phyloP scores from a whole-genome alignment of 2,329 filamentous ascomycete species.

The Clonostachys rosea region DNA sequence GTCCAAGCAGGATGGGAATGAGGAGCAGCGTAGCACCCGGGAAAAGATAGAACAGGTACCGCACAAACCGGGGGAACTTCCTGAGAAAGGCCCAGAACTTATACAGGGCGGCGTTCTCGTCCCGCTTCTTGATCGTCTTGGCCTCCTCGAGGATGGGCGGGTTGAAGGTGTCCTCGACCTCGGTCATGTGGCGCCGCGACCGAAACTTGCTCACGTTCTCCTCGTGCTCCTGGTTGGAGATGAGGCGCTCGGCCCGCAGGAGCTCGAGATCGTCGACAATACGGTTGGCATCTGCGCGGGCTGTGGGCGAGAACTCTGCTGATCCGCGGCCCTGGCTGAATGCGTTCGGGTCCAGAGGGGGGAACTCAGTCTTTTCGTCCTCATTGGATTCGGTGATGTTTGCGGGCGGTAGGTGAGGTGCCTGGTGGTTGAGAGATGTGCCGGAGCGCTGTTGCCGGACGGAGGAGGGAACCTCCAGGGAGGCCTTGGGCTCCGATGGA shows the following conservation, averaged over 20 bases:
- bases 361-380: conserved; percentile 2
- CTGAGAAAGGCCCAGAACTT: conserved; percentile 38
- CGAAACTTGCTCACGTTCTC: conserved; percentile 11
- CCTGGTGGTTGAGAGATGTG: too few species aligned
- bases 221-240: conserved; percentile 37
- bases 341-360: not conserved
- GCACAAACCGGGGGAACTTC: conserved; percentile 44
- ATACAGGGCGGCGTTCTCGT: conserved; percentile 25
- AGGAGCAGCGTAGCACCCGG: conserved; percentile 38
- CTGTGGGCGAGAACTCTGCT: conserved; percentile 13
- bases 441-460: too few species aligned
- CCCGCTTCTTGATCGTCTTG: conserved; percentile 17
- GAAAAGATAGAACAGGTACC: conserved; percentile 43
- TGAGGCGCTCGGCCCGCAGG: conserved; percentile 37
- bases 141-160: conserved; percentile 17
- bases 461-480: too few species aligned
- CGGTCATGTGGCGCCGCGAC: conserved; percentile 16
- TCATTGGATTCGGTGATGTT: not conserved
- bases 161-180: conserved; percentile 42
- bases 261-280: conserved; percentile 45
- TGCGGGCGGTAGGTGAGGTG: too few species aligned
- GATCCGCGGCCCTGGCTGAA: not conserved
- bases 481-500: too few species aligned
- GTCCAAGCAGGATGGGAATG: conserved; percentile 39
- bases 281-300: conserved; percentile 26